phyloP scores from a whole-genome alignment of 495 filamentous ascomycete genomes.

The Xylaria acuta region DNA sequence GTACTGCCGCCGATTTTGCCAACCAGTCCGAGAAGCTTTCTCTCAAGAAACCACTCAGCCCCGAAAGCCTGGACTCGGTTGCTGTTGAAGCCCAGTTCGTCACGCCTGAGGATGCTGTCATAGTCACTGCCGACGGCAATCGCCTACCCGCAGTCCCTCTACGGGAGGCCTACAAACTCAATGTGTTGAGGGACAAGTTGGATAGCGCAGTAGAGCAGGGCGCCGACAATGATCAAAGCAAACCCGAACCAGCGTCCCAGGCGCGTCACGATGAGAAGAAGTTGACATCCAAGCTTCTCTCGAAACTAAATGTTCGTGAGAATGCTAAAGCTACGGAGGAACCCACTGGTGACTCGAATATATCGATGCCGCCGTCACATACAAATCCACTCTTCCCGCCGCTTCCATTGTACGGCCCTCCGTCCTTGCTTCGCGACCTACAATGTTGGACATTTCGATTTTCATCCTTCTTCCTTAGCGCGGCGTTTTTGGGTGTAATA shows the following conservation, averaged over 20 bases:
- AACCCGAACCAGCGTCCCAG: slow-evolving; percentile 1
- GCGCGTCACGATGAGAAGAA: background rate
- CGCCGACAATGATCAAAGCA: slow-evolving; percentile 18
- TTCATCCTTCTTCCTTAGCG: slow-evolving; percentile 74
- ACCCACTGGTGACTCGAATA: slow-evolving; percentile 40
- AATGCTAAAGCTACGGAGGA: slow-evolving; percentile 26
- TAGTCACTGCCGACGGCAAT: slow-evolving; percentile 68
- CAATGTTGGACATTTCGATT: slow-evolving; percentile 67
- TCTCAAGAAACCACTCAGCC: slow-evolving; percentile 38
- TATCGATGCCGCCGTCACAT: slow-evolving; percentile 60
- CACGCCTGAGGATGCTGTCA: slow-evolving; percentile 73
- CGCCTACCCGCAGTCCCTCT: slow-evolving; percentile 70
- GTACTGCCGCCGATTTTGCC: slow-evolving; percentile 47
- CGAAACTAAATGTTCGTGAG: slow-evolving; percentile 18
- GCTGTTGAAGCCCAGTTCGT: slow-evolving; percentile 72
- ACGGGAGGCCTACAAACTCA: slow-evolving; percentile 70
- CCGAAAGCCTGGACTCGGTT: slow-evolving; percentile 44
- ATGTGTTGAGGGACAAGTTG: slow-evolving; percentile 62
- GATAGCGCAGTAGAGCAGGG: slow-evolving; percentile 36
- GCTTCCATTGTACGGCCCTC: slow-evolving; percentile 81
- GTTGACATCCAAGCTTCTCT: slow-evolving; percentile 22
- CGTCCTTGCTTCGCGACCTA: slow-evolving; percentile 65
- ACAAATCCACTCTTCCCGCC: slow-evolving; percentile 90
- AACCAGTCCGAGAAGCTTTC: slow-evolving; percentile 69
- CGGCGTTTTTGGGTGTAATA: slow-evolving; percentile 76